Evolutionary conservation across 371 early-diverging fungal genomes (phyloP), one percentile per base, ranked within the genome.

Genomic region (Basidiobolus heterosporus): DNA sequence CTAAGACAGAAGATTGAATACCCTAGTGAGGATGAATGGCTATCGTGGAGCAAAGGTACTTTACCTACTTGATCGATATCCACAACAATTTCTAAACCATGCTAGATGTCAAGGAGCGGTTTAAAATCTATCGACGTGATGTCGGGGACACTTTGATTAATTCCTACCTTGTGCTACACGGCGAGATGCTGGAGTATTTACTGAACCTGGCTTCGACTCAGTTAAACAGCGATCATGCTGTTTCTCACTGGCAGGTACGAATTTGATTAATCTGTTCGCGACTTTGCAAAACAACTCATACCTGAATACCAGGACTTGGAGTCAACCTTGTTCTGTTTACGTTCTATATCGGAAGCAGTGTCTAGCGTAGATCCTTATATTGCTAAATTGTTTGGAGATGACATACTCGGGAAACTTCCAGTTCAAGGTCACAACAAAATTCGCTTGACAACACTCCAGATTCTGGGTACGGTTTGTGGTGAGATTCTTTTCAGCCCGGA

Each of bases 131-230:
- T 55, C 76, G 87, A 21, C 67, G 81, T 17, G 84, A 85, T 57
- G 63, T 76, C 19, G 78, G 77, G 3, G 89, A 88, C 41, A 75
- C 79, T 7, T 59, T 86, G 48, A 70, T 82, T 41, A 72, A 75
- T 48, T 73, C 80, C 14, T 79, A 80, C 54, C 74, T 72, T 49
- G 71, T 82, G 8, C 60, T 86, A 9, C 73, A 75, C 24, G 65
- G 63, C n/a, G 67, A 70, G 14, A 72, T 83, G 64, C 56, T 80
- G 22, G 54, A 65, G 0, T 64, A 69, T 30, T 52, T 82, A 13
- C 60, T 81, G 3, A 70, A 77, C 13, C 59, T 72, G 14, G 64
- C 61, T n/a, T 42, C 60, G 8, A 39, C 41, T 2, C 61, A 74
- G n/a, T 44, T 74, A 22, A 60, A 62, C 55, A 60, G 46, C 49